phyloP scores from a whole-genome alignment of 306 rosid genomes.

The Quercus variabilis region DNA sequence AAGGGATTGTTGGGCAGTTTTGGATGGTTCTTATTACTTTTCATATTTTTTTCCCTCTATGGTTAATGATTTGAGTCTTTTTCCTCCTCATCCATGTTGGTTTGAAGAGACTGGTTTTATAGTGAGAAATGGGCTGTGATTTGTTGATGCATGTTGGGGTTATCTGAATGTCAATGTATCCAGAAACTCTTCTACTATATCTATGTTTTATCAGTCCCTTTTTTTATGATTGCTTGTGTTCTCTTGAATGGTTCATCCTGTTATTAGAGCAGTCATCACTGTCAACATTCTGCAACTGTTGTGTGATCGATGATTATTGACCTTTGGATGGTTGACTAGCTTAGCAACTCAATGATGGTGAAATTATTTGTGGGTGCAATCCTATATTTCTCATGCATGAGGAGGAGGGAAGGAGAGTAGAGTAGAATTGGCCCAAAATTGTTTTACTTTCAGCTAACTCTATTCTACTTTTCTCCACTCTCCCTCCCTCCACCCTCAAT shows the following conservation, averaged over 20 bases:
- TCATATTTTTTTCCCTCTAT: constrained; percentile 14
- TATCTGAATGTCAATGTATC: constrained; percentile 21
- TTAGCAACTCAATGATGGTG: background rate
- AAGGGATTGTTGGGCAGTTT: constrained; percentile 40
- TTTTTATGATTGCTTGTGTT: constrained; percentile 12
- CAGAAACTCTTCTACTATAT: constrained; percentile 20
- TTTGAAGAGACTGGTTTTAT: constrained; percentile 36
- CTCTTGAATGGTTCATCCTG: background rate
- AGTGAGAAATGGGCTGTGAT: constrained; percentile 37
- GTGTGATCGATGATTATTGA: background rate
- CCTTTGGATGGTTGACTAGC: background rate
- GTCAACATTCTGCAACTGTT: background rate
- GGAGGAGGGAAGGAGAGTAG: too few species aligned
- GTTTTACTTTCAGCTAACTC: too few species aligned
- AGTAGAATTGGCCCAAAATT: too few species aligned
- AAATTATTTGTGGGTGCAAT: background rate
- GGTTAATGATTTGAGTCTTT: constrained; percentile 27
- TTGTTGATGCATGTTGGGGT: constrained; percentile 16
- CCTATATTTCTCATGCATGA: too few species aligned
- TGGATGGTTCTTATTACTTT: constrained; percentile 34
- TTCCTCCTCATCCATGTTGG: constrained; percentile 12
- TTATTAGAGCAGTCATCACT: background rate
- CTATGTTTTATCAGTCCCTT: background rate
- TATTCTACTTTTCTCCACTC: accelerated
- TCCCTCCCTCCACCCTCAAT: accelerated